Conservation (phyloP, 345 rosid species). For the Citrus maxima region DNA sequence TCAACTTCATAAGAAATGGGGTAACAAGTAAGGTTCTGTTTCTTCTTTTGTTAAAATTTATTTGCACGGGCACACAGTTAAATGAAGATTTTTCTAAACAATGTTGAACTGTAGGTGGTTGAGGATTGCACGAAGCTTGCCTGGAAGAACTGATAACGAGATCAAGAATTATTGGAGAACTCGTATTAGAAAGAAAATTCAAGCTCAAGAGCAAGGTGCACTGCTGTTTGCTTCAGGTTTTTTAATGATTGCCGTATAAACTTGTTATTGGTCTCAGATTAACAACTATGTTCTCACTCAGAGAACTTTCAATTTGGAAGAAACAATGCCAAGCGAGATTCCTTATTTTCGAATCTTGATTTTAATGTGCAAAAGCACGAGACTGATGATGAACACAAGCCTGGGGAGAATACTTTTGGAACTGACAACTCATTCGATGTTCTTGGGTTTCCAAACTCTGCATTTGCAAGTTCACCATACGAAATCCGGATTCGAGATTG, state of each 20-base stretch:
- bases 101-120: slow-evolving; percentile 42
- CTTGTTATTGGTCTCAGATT: neutral
- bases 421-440: slow-evolving; percentile 11
- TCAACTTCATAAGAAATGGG: slow-evolving; percentile 60
- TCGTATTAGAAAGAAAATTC: slow-evolving; percentile 46
- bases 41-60: neutral
- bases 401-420: slow-evolving; percentile 9
- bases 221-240: neutral
- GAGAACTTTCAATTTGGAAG: slow-evolving; percentile 13
- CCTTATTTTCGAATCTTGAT: slow-evolving; percentile 8
- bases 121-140: slow-evolving; percentile 61
- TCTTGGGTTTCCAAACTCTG: slow-evolving; percentile 12
- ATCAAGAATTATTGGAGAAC: slow-evolving; percentile 78
- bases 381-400: slow-evolving; percentile 10
- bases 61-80: neutral
- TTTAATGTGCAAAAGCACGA: neutral
- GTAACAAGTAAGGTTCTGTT: slow-evolving; percentile 57
- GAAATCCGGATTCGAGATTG: slow-evolving; percentile 49
- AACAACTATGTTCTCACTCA: neutral
- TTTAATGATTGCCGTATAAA: neutral
- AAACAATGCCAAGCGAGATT: slow-evolving; percentile 14
- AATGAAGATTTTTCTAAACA: neutral
- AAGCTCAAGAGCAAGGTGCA: slow-evolving; percentile 38
- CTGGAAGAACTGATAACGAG: slow-evolving; percentile 75
- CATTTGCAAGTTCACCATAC: slow-evolving; percentile 44